Evolutionary conservation across 129 eudicot species (phyloP).

Genomic region (Sambucus nigra): DNA sequence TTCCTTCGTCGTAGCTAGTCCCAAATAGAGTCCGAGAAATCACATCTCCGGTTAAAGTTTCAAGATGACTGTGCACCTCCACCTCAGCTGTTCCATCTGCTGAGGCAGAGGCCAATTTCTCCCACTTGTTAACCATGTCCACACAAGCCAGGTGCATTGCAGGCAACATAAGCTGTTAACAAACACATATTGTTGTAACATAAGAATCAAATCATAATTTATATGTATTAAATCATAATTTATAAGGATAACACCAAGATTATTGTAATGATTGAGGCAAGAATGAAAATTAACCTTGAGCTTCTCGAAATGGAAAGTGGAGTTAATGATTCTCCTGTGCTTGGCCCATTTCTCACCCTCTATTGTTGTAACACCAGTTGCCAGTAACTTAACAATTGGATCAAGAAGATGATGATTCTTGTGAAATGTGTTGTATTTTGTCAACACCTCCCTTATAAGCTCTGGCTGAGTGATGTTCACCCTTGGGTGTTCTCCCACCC

Average conservation of each 20-base stretch:
- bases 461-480: constrained; percentile 20
- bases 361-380: constrained; percentile 28
- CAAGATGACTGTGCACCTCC: constrained; percentile 38
- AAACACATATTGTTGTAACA: constrained; percentile 26
- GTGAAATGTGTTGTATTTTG: constrained; percentile 18
- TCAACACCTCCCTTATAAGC: constrained; percentile 22
- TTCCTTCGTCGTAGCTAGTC: constrained; percentile 25
- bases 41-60: constrained; percentile 31
- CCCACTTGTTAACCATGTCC: too few species aligned
- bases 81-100: constrained; percentile 14
- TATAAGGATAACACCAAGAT: not conserved
- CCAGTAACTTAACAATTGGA: constrained; percentile 26
- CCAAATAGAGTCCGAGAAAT: constrained; percentile 37
- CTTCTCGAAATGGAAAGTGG: constrained; percentile 46
- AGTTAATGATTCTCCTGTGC: constrained; percentile 40
- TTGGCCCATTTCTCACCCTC: constrained; percentile 56
- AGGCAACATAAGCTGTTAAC: constrained; percentile 25
- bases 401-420: constrained; percentile 28
- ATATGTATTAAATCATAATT: not conserved
- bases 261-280: not conserved
- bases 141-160: too few species aligned
- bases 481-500: constrained; percentile 27
- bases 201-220: constrained; percentile 9
- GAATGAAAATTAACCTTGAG: constrained; percentile 19
- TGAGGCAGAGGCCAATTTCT: too few species aligned